Percentiles rank a stretch among this genome's conserved stretches.
These are phyloP conservation scores for Nannochloropsis granulata DNA, from an alignment of 108 stramenopile genomes.

Conservation along the genomic window DNA sequence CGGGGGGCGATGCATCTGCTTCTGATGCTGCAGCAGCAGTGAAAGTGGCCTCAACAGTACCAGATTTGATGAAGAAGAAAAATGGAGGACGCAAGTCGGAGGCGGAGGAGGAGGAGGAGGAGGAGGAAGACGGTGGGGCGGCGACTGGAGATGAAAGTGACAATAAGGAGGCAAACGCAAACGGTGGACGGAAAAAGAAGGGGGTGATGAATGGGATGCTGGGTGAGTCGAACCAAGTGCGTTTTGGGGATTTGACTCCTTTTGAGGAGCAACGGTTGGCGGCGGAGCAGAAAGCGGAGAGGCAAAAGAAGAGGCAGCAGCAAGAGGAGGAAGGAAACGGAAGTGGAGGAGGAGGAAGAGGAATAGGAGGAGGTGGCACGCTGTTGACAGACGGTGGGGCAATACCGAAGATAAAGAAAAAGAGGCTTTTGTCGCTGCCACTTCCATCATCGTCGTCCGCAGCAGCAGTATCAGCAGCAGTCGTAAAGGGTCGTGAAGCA, in stretches of 20 bases:
- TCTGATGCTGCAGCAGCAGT: too few relatives aligned
- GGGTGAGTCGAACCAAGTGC: not conserved
- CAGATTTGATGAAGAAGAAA: too few relatives aligned
- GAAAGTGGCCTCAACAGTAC: too few relatives aligned
- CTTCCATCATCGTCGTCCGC: too few relatives aligned
- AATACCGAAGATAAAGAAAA: not conserved
- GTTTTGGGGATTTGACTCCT: not conserved
- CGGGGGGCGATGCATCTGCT: not conserved
- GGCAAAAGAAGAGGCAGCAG: not conserved
- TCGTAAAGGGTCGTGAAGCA: not conserved
- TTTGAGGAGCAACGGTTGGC: not conserved
- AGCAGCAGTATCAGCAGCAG: too few relatives aligned
- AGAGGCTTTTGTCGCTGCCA: too few relatives aligned
- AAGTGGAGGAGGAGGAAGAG: not conserved
- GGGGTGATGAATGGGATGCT: not conserved
- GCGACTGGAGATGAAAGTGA: not conserved
- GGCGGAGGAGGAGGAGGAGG: not conserved
- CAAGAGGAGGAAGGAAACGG: not conserved
- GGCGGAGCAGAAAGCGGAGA: not conserved
- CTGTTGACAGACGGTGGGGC: not conserved
- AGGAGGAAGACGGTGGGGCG: not conserved
- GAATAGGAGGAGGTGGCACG: not conserved
- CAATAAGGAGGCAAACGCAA: not conserved
- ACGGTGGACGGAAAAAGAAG: not conserved
- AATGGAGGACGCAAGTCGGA: not conserved